Evolutionary conservation across 805 yeast species (phyloP).

Genomic region (Cyberlindnera mycetangii): DNA sequence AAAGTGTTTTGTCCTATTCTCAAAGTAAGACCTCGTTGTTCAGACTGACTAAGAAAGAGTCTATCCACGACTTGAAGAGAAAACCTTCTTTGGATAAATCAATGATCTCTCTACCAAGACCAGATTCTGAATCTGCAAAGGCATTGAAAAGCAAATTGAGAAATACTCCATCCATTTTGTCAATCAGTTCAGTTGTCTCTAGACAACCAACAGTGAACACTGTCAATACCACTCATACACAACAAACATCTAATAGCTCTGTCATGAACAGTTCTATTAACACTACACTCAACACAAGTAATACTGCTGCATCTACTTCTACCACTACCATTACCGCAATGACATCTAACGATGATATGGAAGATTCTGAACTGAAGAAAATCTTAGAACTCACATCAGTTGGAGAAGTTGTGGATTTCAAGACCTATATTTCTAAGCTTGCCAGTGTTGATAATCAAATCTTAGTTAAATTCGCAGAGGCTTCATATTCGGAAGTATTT

Average conservation of each 20-base stretch:
- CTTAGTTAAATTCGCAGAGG: slow-evolving; percentile 43
- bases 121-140: slow-evolving; percentile 52
- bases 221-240: slow-evolving; percentile 8
- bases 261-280: neutral
- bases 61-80: slow-evolving; percentile 22
- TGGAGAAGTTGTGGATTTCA: slow-evolving; percentile 33
- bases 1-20: slow-evolving; percentile 27
- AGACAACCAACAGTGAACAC: slow-evolving; percentile 18
- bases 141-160: slow-evolving; percentile 51
- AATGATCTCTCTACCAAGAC: slow-evolving; percentile 55
- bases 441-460: slow-evolving; percentile 31
- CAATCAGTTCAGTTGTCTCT: slow-evolving; percentile 32
- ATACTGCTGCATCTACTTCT: neutral
- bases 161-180: slow-evolving; percentile 46
- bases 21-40: slow-evolving; percentile 22
- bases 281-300: neutral
- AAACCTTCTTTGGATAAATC: slow-evolving; percentile 30
- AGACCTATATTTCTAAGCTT: slow-evolving; percentile 22
- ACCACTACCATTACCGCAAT: slow-evolving; percentile 2
- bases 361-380: slow-evolving; percentile 29
- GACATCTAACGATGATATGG: slow-evolving; percentile 1
- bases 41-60: slow-evolving; percentile 24
- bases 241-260: neutral
- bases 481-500: slow-evolving; percentile 45
- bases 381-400: slow-evolving; percentile 37